Base-by-base conservation (phyloP, 352 stramenopile species). In the Phytopythium chamaehyphon region DNA sequence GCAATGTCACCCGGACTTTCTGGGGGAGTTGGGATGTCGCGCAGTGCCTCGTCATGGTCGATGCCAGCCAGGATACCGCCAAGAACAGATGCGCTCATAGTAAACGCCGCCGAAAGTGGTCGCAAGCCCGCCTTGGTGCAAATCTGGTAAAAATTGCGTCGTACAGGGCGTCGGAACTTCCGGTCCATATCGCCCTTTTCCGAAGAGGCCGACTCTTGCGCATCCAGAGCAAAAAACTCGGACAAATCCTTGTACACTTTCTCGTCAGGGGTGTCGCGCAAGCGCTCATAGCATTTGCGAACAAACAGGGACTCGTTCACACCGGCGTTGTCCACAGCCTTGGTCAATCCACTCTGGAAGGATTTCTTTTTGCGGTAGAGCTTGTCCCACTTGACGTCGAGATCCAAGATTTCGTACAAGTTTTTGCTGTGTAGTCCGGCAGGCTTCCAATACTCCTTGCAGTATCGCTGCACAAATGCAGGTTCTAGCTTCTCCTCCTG, bases 311-410 rank as follows among this genome's bases (percentile, higher is more conserved):
- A 92, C 57, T 95, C 81, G 28, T 86, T 88, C 0, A 73, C 76
- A 26, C 64, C 78, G 12, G 81, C 81, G 9, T 65, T 70, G 49
- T 93, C 79, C 1, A 93, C 76, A 2, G 73, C 62, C 7, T 76
- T 64, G 61, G 93, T 65, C 47, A 92, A 76, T 7, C 82, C 77
- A 15, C 59, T 71, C 59, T 93, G 73, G 23, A 95, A 81, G 12
- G 77, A 88, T 52, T 70, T 76, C 33, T 82, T 73, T 57, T 95
- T 95, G 5, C 83, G 77, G 36, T 95, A 62, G 26, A 95, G 50
- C 52, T 95, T 95, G 58, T 95, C 85, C 82, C 83, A 95, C 47
- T 92, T 95, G 16, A 90, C 60, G 59, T 95, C 85, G 7, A 95
- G 64, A 47, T 95, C 85, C 26, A 90, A 54, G 51, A 95, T 95